phyloP scores from a whole-genome alignment of 1,284 basidiomycete genomes.

The Leccinum fuscescens region DNA sequence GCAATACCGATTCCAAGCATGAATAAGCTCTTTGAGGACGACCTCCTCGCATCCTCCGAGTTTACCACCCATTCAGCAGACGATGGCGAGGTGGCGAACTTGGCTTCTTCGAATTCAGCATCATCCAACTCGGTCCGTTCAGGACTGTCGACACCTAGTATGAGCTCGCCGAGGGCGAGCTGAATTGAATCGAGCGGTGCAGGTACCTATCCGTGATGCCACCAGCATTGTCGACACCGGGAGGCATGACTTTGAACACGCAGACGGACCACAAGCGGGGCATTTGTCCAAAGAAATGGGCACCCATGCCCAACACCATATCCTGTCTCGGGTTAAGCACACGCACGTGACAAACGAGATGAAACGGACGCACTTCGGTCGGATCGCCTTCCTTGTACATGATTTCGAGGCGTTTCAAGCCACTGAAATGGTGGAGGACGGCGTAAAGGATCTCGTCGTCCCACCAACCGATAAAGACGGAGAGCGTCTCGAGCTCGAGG shows the following conservation, averaged over 20 bases:
- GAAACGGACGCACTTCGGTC: constrained; percentile 21
- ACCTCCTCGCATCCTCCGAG: constrained; percentile 16
- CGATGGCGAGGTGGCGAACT: neutral
- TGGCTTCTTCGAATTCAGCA: constrained; percentile 22
- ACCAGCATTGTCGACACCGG: constrained; percentile 9
- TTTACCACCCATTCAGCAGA: neutral
- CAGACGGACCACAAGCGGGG: constrained; percentile 25
- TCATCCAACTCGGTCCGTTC: constrained; percentile 23
- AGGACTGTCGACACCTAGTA: constrained; percentile 7
- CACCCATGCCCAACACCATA: constrained; percentile 31
- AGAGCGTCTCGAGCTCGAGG: constrained; percentile 26
- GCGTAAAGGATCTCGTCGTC: constrained; percentile 33
- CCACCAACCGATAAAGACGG: constrained; percentile 29
- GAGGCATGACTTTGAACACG: constrained; percentile 27
- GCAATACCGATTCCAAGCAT: constrained; percentile 33
- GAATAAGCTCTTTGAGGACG: constrained; percentile 23
- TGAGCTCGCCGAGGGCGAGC: constrained; percentile 13
- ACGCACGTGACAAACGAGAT: neutral
- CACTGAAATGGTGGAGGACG: constrained; percentile 25
- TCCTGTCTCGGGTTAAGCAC: constrained; percentile 16
- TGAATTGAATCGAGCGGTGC: constrained; percentile 11
- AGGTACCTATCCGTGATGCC: constrained; percentile 7
- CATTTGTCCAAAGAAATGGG: constrained; percentile 33
- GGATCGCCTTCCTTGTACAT: constrained; percentile 33
- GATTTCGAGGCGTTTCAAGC: constrained; percentile 26